Base-by-base conservation (phyloP, 768 basidiomycete species). In the Mycena belliarum region DNA sequence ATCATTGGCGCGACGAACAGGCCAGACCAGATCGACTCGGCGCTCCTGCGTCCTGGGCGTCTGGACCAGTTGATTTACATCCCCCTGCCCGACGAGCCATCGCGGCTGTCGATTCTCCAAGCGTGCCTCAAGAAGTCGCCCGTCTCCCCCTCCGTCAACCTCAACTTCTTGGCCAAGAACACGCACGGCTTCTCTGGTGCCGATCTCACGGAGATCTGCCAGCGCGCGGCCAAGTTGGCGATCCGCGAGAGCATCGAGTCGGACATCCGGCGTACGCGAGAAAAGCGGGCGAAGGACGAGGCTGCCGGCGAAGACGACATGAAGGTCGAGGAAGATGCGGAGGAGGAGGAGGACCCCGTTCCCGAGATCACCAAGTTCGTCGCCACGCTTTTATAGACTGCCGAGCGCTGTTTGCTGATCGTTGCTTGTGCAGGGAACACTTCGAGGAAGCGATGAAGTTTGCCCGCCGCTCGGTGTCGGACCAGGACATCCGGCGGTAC, bases 21-120 rank as follows among this genome's bases (percentile, higher is more conserved):
- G 66, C 95, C 94, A 26, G 95, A 98, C 74, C 93, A 96, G 74
- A 95, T 97, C 68, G 93, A 97, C 70, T 78, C 92, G 43, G 95
- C 95, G 18, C 82, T 95, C 38, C 84, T 95, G 63, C 95, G 95
- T 79, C 95, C 95, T 41, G 97, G 97, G 72, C 96, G 96, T 83
- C 87, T 99, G 51, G 97, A 99, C 73, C 96, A 99, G 76, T 86
- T 99, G 61, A 98, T 98, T 73, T 98, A 98, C 79, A 99, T 99
- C 60, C 97, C 97, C 58, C 86, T 99, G 2, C 97, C 97, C 59
- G 95, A 98, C 75, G 95, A 98, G 75, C 76, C 82, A 3, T 95
- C 93, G 32, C 91, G 97, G 58, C 65, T 95, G 50, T 90, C 92
- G 2, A 99, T 99, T 69, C 88, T 99, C 73, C 84, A 82, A 69